Conservation (phyloP, 306 rosid species). For the Lathyrus sativus region DNA sequence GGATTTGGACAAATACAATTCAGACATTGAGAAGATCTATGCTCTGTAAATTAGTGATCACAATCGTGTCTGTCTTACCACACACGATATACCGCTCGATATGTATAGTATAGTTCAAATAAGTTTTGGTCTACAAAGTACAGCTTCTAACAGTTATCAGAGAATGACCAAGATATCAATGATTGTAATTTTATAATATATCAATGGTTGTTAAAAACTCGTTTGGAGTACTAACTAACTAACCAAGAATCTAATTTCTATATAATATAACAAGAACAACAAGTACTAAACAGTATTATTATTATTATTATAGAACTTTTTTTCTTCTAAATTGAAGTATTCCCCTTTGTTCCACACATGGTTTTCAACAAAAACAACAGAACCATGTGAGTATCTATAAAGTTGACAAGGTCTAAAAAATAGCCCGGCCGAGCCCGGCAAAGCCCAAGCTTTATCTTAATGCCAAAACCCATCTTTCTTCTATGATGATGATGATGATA, state of each 20-base stretch:
- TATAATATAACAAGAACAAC: conserved; percentile 26
- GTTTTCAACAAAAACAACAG: conserved; percentile 70
- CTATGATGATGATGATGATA: conserved; percentile 24
- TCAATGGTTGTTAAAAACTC: conserved; percentile 3
- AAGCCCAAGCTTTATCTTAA: conserved; percentile 53
- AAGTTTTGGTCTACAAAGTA: not conserved
- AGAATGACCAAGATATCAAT: not conserved
- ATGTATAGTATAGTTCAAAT: conserved; percentile 17
- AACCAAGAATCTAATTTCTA: conserved; percentile 34
- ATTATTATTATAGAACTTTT: conserved; percentile 32
- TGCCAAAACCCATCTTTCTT: conserved; percentile 53
- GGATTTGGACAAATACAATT: conserved; percentile 72
- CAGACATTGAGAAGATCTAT: conserved; percentile 79
- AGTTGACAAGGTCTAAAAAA: conserved; percentile 67
- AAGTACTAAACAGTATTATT: conserved; percentile 26
- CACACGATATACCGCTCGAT: not conserved
- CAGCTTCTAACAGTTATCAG: too few relatives aligned
- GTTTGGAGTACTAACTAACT: conserved; percentile 3
- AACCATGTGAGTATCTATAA: conserved; percentile 70
- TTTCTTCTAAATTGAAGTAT: conserved; percentile 32
- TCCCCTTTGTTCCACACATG: conserved; percentile 68
- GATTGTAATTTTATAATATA: not conserved
- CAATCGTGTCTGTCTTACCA: not conserved
- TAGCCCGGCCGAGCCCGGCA: conserved; percentile 62
- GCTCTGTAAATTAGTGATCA: conserved; percentile 54